phyloP scores from a whole-genome alignment of 1,284 basidiomycete species.

The Marasmius sp. region DNA sequence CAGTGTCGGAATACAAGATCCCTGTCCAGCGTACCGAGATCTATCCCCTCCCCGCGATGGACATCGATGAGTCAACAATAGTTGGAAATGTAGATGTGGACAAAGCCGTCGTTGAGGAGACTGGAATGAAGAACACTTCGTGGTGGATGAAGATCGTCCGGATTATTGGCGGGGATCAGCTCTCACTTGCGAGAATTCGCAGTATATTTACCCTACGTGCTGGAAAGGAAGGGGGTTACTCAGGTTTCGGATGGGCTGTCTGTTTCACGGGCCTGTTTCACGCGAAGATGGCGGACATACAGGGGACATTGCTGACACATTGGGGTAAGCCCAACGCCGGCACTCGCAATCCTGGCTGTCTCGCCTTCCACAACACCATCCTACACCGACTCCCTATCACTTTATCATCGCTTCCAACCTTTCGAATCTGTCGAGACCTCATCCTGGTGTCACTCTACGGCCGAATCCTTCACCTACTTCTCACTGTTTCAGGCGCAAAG shows the following conservation, averaged over 20 bases:
- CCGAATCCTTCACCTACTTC: slow-evolving; percentile 33
- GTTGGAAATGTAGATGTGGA: slow-evolving; percentile 35
- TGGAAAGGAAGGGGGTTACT: slow-evolving; percentile 32
- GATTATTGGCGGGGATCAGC: slow-evolving; percentile 34
- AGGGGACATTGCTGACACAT: slow-evolving; percentile 30
- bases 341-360: slow-evolving; percentile 28
- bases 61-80: slow-evolving; percentile 37
- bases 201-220: slow-evolving; percentile 27
- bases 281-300: slow-evolving; percentile 32
- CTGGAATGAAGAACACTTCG: slow-evolving; percentile 17
- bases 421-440: slow-evolving; percentile 27
- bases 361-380: slow-evolving; percentile 10
- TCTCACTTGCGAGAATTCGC: slow-evolving; percentile 33
- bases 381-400: slow-evolving; percentile 27
- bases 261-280: slow-evolving; percentile 39
- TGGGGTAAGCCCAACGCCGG: slow-evolving; percentile 29
- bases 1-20: slow-evolving; percentile 26
- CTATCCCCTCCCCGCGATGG: slow-evolving; percentile 32
- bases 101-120: slow-evolving; percentile 28
- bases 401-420: slow-evolving; percentile 16
- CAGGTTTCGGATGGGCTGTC: slow-evolving; percentile 24
- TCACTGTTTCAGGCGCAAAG: slow-evolving; percentile 21
- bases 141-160: slow-evolving; percentile 17
- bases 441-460: slow-evolving; percentile 35
- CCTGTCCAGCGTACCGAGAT: slow-evolving; percentile 29